Evolutionary conservation across 2,329 filamentous ascomycete genomes (phyloP), one percentile per base, ranked within the genome.

Genomic region (Parafenestella ontariensis): DNA sequence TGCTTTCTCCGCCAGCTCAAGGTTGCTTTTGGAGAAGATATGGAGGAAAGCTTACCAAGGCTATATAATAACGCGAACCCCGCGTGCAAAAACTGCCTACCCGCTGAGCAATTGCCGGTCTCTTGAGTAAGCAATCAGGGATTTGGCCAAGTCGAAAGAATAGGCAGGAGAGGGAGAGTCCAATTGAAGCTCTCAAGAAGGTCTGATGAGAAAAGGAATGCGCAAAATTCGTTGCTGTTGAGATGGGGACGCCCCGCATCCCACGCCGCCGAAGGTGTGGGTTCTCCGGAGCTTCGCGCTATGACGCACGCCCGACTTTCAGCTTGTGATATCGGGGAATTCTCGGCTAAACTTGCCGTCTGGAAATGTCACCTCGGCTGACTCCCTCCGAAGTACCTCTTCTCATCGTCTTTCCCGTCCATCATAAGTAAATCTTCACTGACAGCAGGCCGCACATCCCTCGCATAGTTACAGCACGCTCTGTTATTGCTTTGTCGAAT

Each of bases 11-110:
- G 58, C 51, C 43, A 56, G 53, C 46, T 39, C 50, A 39, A 53
- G 51, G 45, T 66, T 62, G 37, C 54, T 65, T 62, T 64, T 65
- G 52, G 55, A 42, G 21, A 33, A 34, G 18, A 18, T 36, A 46
- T 44, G 48, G 46, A 36, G 52, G 46, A 40, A 23, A 36, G 58
- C 60, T 63, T 63, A 63, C 60, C 33, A 56, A 59, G 58, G 45
- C 36, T 59, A 46, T 59, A 43, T 59, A 55, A 56, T 61, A 56
- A 54, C 40, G 44, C 50, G 45, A 42, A 50, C 44, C 52, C 54
- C 54, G 52, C 51, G 26, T 29, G 26, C 23, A n/a, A 39, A 59
- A 18, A 20, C 40, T 55, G 46, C 59, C 52, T 54, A 52, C 48
- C 11, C 21, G 18, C 37, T 23, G 39, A 43, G 58, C 49, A n/a